phyloP scores from a whole-genome alignment of 2,329 filamentous ascomycete species.

The Leptodontidium sp. region DNA sequence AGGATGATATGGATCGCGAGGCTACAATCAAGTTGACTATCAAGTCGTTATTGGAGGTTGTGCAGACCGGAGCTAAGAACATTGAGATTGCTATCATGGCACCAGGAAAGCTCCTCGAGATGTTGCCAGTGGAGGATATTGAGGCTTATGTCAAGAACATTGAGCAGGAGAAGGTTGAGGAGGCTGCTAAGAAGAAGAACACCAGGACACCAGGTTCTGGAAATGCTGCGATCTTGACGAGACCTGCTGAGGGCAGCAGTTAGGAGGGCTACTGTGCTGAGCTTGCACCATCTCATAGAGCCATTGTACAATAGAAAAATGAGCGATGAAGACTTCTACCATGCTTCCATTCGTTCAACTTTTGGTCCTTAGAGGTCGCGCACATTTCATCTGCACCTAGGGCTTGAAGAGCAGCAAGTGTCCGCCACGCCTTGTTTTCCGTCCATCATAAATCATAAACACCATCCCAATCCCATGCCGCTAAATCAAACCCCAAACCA shows the following conservation, averaged over 20 bases:
- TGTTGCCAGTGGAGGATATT: constrained; percentile 94
- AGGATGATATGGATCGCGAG: constrained; percentile 96
- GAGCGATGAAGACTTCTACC: constrained; percentile 40
- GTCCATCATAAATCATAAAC: constrained; percentile 28
- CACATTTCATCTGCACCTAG: background rate
- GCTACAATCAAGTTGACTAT: constrained; percentile 96
- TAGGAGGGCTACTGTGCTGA: constrained; percentile 25
- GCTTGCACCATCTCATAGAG: constrained; percentile 40
- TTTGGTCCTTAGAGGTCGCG: background rate
- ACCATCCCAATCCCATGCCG: constrained; percentile 38
- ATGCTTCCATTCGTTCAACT: background rate
- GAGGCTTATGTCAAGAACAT: constrained; percentile 98
- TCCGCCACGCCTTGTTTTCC: background rate
- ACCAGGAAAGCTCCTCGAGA: constrained; percentile 88
- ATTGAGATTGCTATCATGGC: constrained; percentile 99
- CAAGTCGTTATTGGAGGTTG: constrained; percentile 97
- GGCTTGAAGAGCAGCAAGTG: constrained; percentile 1
- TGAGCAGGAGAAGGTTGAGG: constrained; percentile 99
- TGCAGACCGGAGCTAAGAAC: constrained; percentile 99
- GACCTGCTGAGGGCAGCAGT: constrained; percentile 49
- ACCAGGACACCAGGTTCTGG: constrained; percentile 75
- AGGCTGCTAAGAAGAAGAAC: constrained; percentile 96
- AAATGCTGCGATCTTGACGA: constrained; percentile 77
- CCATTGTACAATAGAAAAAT: constrained; percentile 48
- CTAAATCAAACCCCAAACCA: constrained; percentile 42